Base-by-base conservation (phyloP, 371 early-diverging fungal species). In the Syncephalastrum contaminatum region DNA sequence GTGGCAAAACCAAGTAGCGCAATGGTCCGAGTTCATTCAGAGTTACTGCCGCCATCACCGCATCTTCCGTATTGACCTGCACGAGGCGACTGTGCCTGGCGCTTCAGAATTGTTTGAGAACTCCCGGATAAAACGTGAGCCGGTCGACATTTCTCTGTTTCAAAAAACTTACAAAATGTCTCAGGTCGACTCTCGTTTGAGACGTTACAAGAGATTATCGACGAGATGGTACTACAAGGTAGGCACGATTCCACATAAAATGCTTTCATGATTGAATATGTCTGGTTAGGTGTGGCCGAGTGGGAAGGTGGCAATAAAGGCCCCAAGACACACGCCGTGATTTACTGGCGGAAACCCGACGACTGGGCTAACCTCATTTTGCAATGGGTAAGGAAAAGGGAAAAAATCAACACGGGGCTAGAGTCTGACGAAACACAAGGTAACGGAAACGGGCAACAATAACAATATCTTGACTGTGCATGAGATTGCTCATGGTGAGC, bases 261-360 rank as follows among this genome's bases (percentile, higher is more conserved):
- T 6, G 8, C 7, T 14, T 30, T 19, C 48, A 22, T 44, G 14
- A 40, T 4, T 25, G 4, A 12, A 21, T 45, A 10, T 30, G 10
- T 20, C 16, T 50, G 15, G 10, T 16, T 60, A 83, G 89, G 88
- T 18, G 75, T 80, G 19, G 93, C 92, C 5, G 88, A 85, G 55
- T 94, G 94, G 94, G 86, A 82, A 30, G 65, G 66, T 13, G 69
- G 77, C 25, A 60, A 73, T 39, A 73, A 81, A 51, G 65, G 69
- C 6, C 43, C 60, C 16, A 86, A 85, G 59, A 69, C 73, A 21
- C 69, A 81, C 16, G 90, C 88, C 14, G 69, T 88, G 16, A 71
- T 95, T 8, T 88, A 85, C 59, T 94, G 95, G 95, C 83, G 88
- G 59, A 92, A 86, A 67, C 94, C 93, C 8, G 92, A 91, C 36